Evolutionary conservation across 768 basidiomycete genomes (phyloP).

Genomic region (Leccinum obscurum): DNA sequence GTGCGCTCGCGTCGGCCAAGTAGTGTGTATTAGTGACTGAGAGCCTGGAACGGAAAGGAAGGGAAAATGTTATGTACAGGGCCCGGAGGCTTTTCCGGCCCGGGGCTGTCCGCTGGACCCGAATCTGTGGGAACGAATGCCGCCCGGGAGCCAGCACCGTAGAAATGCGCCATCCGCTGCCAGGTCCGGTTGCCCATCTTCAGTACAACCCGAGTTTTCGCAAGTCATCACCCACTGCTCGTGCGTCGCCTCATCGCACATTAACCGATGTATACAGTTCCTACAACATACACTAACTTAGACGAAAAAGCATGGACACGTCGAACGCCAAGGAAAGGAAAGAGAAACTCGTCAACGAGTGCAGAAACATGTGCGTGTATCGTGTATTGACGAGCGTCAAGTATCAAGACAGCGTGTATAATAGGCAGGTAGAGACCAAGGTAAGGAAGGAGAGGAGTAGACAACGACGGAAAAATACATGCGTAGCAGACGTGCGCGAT

Average conservation of each 20-base stretch:
- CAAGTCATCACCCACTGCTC: no score
- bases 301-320: neutral
- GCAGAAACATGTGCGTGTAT: neutral
- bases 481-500: neutral
- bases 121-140: no score
- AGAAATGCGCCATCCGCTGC: no score
- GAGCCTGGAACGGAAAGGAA: no score
- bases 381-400: neutral
- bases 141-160: no score
- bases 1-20: no score
- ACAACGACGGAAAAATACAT: neutral
- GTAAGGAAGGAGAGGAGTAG: neutral
- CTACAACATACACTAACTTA: neutral
- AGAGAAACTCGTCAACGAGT: neutral
- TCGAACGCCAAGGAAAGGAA: neutral
- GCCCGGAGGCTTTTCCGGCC: no score
- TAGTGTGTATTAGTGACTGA: no score
- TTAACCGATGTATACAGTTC: neutral
- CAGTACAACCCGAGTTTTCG: no score
- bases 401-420: neutral
- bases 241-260: neutral
- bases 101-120: no score
- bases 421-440: neutral
- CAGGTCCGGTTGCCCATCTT: no score
- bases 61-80: no score